Percentiles rank a stretch among this genome's conserved stretches.
These are phyloP conservation scores for Lyophyllum atratum DNA, from an alignment of 768 basidiomycete genomes.

Conservation along the genomic window DNA sequence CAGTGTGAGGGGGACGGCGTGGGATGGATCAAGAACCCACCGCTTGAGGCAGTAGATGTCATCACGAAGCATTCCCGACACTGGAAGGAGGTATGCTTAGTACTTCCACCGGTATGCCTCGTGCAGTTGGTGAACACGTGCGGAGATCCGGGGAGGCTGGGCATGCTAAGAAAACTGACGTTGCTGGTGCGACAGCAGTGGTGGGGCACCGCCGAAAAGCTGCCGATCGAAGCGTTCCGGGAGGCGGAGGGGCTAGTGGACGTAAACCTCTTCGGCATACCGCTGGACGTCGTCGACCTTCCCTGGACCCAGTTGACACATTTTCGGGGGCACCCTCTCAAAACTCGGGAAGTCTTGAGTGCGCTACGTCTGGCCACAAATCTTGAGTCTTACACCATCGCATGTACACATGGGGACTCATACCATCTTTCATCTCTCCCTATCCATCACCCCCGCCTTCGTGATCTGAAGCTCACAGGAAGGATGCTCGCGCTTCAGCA, in stretches of 20 bases:
- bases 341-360: background rate
- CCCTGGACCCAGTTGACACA: slow-evolving; percentile 9
- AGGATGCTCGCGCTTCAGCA: background rate
- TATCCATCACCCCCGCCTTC: background rate
- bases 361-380: background rate
- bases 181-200: background rate
- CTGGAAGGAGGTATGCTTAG: slow-evolving; percentile 12
- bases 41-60: slow-evolving; percentile 1
- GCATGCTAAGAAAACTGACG: slow-evolving; percentile 4
- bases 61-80: slow-evolving; percentile 1
- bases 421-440: background rate
- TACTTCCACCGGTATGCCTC: slow-evolving; percentile 3
- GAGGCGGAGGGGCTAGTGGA: slow-evolving; percentile 1
- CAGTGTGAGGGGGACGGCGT: background rate
- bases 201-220: background rate
- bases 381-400: slow-evolving; percentile 1
- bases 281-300: background rate
- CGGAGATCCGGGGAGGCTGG: background rate
- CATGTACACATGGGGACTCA: background rate
- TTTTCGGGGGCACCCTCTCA: slow-evolving; percentile 1
- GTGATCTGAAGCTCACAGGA: background rate
- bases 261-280: slow-evolving; percentile 4
- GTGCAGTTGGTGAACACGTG: background rate
- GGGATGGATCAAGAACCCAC: background rate
- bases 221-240: background rate